Percentiles rank a stretch among this genome's conserved stretches.
phyloP scores from a whole-genome alignment of 768 basidiomycete genomes.

The Cubamyces lactineus region DNA sequence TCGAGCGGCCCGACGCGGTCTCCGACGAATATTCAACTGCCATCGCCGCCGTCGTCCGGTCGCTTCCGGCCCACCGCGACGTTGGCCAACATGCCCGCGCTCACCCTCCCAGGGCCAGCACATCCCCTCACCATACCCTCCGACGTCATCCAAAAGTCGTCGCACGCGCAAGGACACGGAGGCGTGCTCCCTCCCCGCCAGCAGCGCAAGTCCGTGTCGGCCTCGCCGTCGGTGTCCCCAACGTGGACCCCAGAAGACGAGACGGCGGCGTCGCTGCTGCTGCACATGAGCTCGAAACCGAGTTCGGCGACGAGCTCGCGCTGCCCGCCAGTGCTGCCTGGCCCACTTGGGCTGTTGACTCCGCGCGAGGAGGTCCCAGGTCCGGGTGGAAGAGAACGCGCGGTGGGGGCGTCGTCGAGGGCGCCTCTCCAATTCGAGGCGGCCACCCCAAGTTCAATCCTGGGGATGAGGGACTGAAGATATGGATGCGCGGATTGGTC shows the following conservation, averaged over 20 bases:
- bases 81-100: constrained; percentile 52
- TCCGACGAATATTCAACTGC: constrained; percentile 34
- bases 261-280: constrained; percentile 64
- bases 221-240: constrained; percentile 31
- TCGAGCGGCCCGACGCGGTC: constrained; percentile 15
- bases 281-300: constrained; percentile 60
- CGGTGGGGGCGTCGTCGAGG: constrained; percentile 1
- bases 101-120: constrained; percentile 51
- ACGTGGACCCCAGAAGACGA: constrained; percentile 66
- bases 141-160: constrained; percentile 36
- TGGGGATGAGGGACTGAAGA: constrained; percentile 28
- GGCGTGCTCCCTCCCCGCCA: constrained; percentile 19
- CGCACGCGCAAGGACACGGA: background rate
- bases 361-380: constrained; percentile 9
- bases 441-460: constrained; percentile 31
- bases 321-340: constrained; percentile 7
- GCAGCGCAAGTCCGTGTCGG: constrained; percentile 27
- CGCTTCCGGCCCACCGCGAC: constrained; percentile 31
- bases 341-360: constrained; percentile 7
- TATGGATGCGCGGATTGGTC: background rate
- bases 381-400: no score
- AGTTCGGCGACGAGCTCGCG: constrained; percentile 38
- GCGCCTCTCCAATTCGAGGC: constrained; percentile 15
- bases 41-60: constrained; percentile 41
- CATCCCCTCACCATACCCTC: constrained; percentile 48